Evolutionary conservation across 1,284 basidiomycete genomes (phyloP).

Genomic region (Rhodotorula sp.): DNA sequence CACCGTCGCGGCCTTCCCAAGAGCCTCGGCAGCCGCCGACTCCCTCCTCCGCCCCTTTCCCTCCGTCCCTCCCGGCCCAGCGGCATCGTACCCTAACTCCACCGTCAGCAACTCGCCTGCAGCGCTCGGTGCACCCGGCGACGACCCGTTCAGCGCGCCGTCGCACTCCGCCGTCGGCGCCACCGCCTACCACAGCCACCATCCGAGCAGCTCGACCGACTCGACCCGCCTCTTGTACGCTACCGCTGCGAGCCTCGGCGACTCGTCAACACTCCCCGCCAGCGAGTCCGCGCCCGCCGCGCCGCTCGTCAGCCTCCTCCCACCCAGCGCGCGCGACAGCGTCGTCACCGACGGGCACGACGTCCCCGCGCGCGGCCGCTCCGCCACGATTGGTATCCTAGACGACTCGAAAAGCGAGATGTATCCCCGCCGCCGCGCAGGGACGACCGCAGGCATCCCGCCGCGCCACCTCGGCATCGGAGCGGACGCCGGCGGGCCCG

Average conservation of each 20-base stretch:
- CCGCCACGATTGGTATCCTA: constrained; percentile 87
- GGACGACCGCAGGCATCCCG: constrained; percentile 40
- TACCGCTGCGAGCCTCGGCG: constrained; percentile 6
- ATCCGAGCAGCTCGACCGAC: constrained; percentile 32
- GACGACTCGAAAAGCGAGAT: constrained; percentile 62
- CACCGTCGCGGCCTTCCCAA: constrained; percentile 37
- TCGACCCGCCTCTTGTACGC: constrained; percentile 38
- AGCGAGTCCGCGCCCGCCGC: neutral
- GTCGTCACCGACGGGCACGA: neutral
- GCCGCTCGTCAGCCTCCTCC: constrained; percentile 22
- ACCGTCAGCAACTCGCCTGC: neutral
- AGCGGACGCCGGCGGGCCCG: constrained; percentile 4
- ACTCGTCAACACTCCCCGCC: neutral
- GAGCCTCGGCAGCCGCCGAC: constrained; percentile 3
- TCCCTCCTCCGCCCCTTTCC: constrained; percentile 13
- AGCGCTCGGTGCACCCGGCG: neutral
- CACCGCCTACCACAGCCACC: constrained; percentile 23
- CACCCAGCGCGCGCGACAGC: neutral
- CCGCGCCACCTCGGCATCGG: constrained; percentile 24
- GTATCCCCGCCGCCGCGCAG: constrained; percentile 45
- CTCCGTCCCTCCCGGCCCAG: neutral
- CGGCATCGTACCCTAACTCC: constrained; percentile 14
- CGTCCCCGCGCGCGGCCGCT: constrained; percentile 57
- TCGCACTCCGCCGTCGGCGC: neutral
- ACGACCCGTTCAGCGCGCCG: constrained; percentile 1